Conservation (phyloP, 345 rosid genomes). For the Gynandropsis gynandra region DNA sequence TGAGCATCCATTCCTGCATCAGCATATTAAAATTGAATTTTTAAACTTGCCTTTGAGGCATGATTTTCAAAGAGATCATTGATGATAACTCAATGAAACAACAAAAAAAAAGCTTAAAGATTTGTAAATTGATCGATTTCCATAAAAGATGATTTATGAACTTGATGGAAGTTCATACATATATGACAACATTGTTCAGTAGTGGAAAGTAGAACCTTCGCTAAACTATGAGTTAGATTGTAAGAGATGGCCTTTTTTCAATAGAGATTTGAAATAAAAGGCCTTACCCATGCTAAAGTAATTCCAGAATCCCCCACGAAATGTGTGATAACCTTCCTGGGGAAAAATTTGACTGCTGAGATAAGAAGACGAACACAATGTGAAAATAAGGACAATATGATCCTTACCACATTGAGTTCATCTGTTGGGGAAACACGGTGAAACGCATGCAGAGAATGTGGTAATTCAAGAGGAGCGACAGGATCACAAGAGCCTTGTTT, state of each 20-base stretch:
- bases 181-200: not conserved
- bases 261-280: not conserved
- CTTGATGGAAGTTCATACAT: not conserved
- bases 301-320: slow-evolving; percentile 97
- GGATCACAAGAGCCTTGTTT: slow-evolving; percentile 75
- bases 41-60: not conserved
- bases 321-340: slow-evolving; percentile 87
- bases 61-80: slow-evolving; percentile 9
- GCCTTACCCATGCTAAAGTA: slow-evolving; percentile 91
- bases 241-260: too few species aligned
- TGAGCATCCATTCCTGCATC: slow-evolving; percentile 94
- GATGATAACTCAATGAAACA: too few species aligned
- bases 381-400: not conserved
- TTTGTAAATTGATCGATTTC: not conserved
- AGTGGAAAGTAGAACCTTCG: too few species aligned
- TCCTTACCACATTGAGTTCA: slow-evolving; percentile 51
- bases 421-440: slow-evolving; percentile 66
- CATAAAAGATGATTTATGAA: slow-evolving; percentile 1
- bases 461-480: slow-evolving; percentile 82
- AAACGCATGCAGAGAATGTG: slow-evolving; percentile 89
- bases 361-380: not conserved
- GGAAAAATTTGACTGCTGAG: slow-evolving; percentile 22
- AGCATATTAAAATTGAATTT: slow-evolving; percentile 8
- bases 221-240: too few species aligned
- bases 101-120: slow-evolving; percentile 3